Conservation (phyloP, 2,329 filamentous ascomycete genomes). For the Ceratocystis papillata region DNA sequence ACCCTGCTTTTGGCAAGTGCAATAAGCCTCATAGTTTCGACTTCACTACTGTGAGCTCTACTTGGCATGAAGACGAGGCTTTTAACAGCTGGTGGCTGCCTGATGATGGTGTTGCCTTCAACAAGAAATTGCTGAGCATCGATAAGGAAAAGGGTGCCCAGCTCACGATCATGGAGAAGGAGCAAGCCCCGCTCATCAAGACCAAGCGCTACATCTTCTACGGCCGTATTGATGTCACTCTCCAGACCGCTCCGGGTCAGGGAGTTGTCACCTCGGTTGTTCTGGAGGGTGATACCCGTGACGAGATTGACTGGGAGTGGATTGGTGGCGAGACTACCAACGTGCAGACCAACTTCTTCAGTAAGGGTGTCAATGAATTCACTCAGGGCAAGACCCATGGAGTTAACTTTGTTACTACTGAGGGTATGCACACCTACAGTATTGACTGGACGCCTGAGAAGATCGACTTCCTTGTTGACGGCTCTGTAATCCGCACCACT, state of each 20-base stretch:
- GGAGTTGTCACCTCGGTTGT: slow-evolving; percentile 71
- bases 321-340: slow-evolving; percentile 56
- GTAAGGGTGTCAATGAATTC: slow-evolving; percentile 50
- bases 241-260: slow-evolving; percentile 60
- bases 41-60: slow-evolving; percentile 49
- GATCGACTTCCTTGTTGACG: slow-evolving; percentile 51
- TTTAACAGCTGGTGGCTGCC: slow-evolving; percentile 29
- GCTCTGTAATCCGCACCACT: slow-evolving; percentile 37
- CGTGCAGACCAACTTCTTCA: slow-evolving; percentile 76
- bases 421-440: slow-evolving; percentile 51
- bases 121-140: slow-evolving; percentile 27
- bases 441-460: slow-evolving; percentile 54
- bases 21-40: slow-evolving; percentile 43
- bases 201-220: slow-evolving; percentile 77
- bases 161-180: slow-evolving; percentile 47
- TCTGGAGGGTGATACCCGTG: slow-evolving; percentile 62
- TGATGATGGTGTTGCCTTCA: slow-evolving; percentile 31
- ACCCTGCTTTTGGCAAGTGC: slow-evolving; percentile 48
- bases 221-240: slow-evolving; percentile 56
- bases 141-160: slow-evolving; percentile 30
- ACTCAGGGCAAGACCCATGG: slow-evolving; percentile 41
- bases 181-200: slow-evolving; percentile 52
- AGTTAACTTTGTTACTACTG: slow-evolving; percentile 34
- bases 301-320: slow-evolving; percentile 66
- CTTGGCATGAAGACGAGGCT: slow-evolving; percentile 29